Percentiles rank a stretch among this genome's conserved stretches.
Evolutionary conservation across 129 eudicot species (phyloP).

Genomic region (carrot (Daucus carota)): DH1_v3.0 NC_030381.2:40272501-40273000

Average conservation of each 20-base stretch:
- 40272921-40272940: neutral
- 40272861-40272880: neutral
- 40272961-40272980: too few relatives aligned
- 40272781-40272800: slow-evolving; percentile 77
- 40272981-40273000: neutral
- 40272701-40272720: neutral
- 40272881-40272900: neutral
- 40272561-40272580: slow-evolving; percentile 16
- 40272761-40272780: slow-evolving; percentile 80
- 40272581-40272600: slow-evolving; percentile 67
- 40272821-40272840: slow-evolving; percentile 36
- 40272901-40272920: neutral
- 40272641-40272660: slow-evolving; percentile 65
- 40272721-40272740: slow-evolving; percentile 32
- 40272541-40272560: neutral
- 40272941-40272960: too few relatives aligned
- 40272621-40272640: slow-evolving; percentile 59
- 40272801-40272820: slow-evolving; percentile 71
- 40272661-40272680: neutral
- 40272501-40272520: neutral
- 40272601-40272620: slow-evolving; percentile 63
- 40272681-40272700: neutral
- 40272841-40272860: neutral
- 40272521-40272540: neutral
- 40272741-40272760: slow-evolving; percentile 70